These are phyloP conservation scores for Kingdonia uniflora DNA, from an alignment of 164 flowering plant species.

Conservation along the genomic window DNA sequence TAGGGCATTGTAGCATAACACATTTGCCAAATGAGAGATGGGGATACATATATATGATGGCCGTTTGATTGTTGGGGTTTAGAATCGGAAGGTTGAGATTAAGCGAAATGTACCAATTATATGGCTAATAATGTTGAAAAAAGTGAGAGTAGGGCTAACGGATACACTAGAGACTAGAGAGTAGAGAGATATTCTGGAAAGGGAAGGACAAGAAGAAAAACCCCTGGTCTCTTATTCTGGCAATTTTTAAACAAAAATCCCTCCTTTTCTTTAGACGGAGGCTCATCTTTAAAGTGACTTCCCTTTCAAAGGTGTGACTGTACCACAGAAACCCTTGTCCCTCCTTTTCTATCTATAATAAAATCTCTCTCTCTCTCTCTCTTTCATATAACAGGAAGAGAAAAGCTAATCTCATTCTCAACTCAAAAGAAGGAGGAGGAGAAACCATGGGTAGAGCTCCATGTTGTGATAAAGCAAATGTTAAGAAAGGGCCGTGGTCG, in stretches of 20 bases:
- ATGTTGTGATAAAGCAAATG: constrained; percentile 84
- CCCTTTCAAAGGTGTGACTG: constrained; percentile 18
- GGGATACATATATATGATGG: no score
- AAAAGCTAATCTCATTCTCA: neutral
- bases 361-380: constrained; percentile 17
- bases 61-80: no score
- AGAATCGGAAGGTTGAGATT: no score
- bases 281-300: constrained; percentile 10
- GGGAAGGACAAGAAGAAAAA: constrained; percentile 40
- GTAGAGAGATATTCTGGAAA: constrained; percentile 28
- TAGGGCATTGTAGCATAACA: no score
- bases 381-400: neutral
- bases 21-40: no score
- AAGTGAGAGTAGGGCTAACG: constrained; percentile 2
- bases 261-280: constrained; percentile 7
- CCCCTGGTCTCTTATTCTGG: constrained; percentile 24
- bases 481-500: constrained; percentile 93
- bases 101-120: neutral
- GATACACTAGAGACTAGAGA: constrained; percentile 9
- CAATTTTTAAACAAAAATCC: constrained; percentile 11
- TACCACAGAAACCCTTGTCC: constrained; percentile 6
- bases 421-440: neutral
- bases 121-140: neutral
- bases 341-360: constrained; percentile 38
- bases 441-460: constrained; percentile 87